Percentiles rank a stretch among this genome's conserved stretches.
These are phyloP conservation scores for Symmetrospora coprosmae DNA, from an alignment of 768 basidiomycete genomes.

Conservation along the genomic window DNA sequence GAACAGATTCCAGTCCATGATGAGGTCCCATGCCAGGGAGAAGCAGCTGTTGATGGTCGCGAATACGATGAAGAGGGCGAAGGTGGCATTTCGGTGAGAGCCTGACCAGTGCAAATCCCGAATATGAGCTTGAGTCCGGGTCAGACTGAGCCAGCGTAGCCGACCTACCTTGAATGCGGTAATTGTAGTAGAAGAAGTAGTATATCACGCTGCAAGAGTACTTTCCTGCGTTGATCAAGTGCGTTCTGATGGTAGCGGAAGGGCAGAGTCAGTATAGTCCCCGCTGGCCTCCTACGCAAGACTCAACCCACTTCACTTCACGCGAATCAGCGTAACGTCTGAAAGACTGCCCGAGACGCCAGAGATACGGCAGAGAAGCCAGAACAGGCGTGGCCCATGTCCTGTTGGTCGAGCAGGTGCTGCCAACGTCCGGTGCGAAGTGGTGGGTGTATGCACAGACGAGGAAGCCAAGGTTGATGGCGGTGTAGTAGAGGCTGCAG, in stretches of 20 bases:
- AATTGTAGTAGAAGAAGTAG: slow-evolving; percentile 51
- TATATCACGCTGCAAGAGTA: slow-evolving; percentile 30
- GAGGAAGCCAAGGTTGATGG: slow-evolving; percentile 38
- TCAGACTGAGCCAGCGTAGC: slow-evolving; percentile 16
- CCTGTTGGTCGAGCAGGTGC: slow-evolving; percentile 36
- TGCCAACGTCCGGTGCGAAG: slow-evolving; percentile 38
- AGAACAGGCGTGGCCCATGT: slow-evolving; percentile 54
- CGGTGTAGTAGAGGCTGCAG: background rate
- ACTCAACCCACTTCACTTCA: slow-evolving; percentile 11
- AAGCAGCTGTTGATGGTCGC: slow-evolving; percentile 56
- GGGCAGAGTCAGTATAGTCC: too few relatives aligned
- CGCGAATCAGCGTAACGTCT: slow-evolving; percentile 71
- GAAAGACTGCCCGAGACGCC: slow-evolving; percentile 71
- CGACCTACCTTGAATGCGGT: slow-evolving; percentile 52
- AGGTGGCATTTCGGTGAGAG: slow-evolving; percentile 37
- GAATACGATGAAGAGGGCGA: slow-evolving; percentile 56
- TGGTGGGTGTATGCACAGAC: slow-evolving; percentile 55
- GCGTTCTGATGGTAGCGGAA: slow-evolving; percentile 43
- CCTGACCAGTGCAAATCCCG: too few relatives aligned
- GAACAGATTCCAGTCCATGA: slow-evolving; percentile 85
- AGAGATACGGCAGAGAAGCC: slow-evolving; percentile 52
- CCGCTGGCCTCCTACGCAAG: too few relatives aligned
- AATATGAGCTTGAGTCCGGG: too few relatives aligned
- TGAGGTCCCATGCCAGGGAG: slow-evolving; percentile 62
- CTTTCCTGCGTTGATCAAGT: slow-evolving; percentile 67